A percentile compares a stretch with the other conserved stretches of the same genome.
These are phyloP conservation scores for Daldinia eschscholtzii DNA, from an alignment of 2,329 filamentous ascomycete genomes.

Conservation along the genomic window DNA sequence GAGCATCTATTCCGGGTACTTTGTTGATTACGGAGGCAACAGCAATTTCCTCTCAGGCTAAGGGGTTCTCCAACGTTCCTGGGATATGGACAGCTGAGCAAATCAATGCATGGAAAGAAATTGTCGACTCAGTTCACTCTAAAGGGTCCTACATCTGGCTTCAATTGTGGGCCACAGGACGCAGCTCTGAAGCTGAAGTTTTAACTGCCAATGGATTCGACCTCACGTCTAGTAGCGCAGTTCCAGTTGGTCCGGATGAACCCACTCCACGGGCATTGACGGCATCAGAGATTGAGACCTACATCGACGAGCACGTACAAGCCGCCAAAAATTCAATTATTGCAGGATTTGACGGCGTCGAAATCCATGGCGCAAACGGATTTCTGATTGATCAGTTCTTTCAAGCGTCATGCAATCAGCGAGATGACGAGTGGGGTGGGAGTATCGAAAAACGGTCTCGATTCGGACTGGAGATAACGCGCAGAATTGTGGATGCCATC, in stretches of 20 bases:
- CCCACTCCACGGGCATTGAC: slow-evolving; percentile 70
- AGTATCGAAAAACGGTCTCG: slow-evolving; percentile 67
- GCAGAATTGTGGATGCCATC: slow-evolving; percentile 65
- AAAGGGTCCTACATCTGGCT: slow-evolving; percentile 72
- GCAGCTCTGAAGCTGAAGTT: slow-evolving; percentile 58
- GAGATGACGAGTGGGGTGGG: slow-evolving; percentile 69
- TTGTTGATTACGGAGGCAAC: slow-evolving; percentile 71
- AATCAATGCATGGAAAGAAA: slow-evolving; percentile 69
- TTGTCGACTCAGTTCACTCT: slow-evolving; percentile 72
- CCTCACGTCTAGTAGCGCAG: slow-evolving; percentile 61
- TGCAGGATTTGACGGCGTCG: slow-evolving; percentile 77
- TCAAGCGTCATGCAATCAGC: slow-evolving; percentile 66
- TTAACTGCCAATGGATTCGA: slow-evolving; percentile 60
- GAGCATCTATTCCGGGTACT: slow-evolving; percentile 54
- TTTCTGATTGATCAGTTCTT: slow-evolving; percentile 70
- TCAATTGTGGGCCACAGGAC: slow-evolving; percentile 75
- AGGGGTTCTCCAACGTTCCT: slow-evolving; percentile 63
- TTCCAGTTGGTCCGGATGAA: slow-evolving; percentile 61
- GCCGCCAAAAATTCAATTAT: slow-evolving; percentile 68
- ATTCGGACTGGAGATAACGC: slow-evolving; percentile 65
- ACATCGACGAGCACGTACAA: slow-evolving; percentile 71
- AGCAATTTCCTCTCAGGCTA: slow-evolving; percentile 62
- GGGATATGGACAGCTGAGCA: slow-evolving; percentile 71
- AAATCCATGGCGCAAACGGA: slow-evolving; percentile 58
- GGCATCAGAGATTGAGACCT: slow-evolving; percentile 72